These are phyloP conservation scores for Reticulascus tulasneorum DNA, from an alignment of 2,329 filamentous ascomycete species.

Conservation along the genomic window DNA sequence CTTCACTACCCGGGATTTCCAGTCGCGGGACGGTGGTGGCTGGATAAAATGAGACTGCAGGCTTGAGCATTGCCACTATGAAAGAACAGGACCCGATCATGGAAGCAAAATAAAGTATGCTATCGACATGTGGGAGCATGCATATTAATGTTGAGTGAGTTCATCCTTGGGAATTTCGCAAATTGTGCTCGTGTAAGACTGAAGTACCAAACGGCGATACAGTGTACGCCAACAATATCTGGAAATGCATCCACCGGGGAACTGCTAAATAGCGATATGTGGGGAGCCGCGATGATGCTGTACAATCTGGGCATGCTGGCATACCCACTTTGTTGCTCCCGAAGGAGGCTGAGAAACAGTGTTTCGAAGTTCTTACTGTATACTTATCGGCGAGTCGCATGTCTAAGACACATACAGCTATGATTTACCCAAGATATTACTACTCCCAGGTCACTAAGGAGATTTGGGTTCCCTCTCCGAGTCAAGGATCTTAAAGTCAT, in stretches of 20 bases:
- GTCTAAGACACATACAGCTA: too few species aligned
- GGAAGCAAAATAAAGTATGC: constrained; percentile 64
- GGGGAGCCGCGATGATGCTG: constrained; percentile 40
- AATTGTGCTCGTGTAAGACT: not conserved
- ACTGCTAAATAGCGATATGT: constrained; percentile 60
- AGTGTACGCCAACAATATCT: constrained; percentile 71
- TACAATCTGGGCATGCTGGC: too few species aligned
- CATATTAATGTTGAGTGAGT: constrained; percentile 90
- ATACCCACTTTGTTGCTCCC: too few species aligned
- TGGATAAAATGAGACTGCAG: constrained; percentile 61
- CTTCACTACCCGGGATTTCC: constrained; percentile 66
- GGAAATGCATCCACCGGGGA: constrained; percentile 77
- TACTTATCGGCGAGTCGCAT: too few species aligned
- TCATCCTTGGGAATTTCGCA: constrained; percentile 62
- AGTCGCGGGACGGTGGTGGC: constrained; percentile 88
- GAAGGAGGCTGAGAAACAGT: too few species aligned
- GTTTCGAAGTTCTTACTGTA: too few species aligned
- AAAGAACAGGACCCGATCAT: constrained; percentile 81
- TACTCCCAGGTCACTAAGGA: too few species aligned
- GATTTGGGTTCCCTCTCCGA: too few species aligned
- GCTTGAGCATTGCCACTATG: constrained; percentile 69
- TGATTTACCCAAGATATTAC: too few species aligned
- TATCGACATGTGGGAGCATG: constrained; percentile 92
- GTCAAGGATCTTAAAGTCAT: too few species aligned
- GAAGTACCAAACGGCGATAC: constrained; percentile 72